Base-by-base conservation (phyloP, 2,329 filamentous ascomycete genomes). In the Colletotrichum abscissum region DNA sequence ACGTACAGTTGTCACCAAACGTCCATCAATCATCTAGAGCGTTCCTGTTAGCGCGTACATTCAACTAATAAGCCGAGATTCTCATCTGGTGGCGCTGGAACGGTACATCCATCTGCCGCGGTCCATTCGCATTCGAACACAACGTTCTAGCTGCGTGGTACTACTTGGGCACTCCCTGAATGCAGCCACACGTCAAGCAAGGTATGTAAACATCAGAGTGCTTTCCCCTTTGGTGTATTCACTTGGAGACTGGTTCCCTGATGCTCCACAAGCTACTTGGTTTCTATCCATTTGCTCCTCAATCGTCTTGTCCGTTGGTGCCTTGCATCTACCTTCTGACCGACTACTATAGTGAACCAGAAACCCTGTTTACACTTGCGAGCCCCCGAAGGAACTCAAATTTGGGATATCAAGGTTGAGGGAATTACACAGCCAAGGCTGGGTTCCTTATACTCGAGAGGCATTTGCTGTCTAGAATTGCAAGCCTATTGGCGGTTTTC, bases 71-170 rank as follows among this genome's bases (percentile, higher is more conserved):
- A 72, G 64, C 64, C 63, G 69, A 58, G 49, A 68, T 57, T 68
- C 59, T 30, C 64, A 63, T 70, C 58, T 46, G 28, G 70, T 70
- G 70, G 70, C 70, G 70, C 70, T 73, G 66, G 70, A 73, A 70
- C 55, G 66, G 58, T 49, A 73, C 62, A 65, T 59, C 70, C 70
- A 67, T 60, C 66, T 72, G 58, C 67, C 66, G 70, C 70, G 59
- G 70, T 54, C 70, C 70, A 73, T 70, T 70, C 70, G 70, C 38
- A 49, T 16, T 71, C 71, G 60, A 71, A 65, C 66, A 65, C 67
- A 71, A 64, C 38, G 19, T 59, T 54, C 33, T 52, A 67, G 55
- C 57, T 63, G 60, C 56, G 55, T 62, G 22, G 30, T 72, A n/a
- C 22, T 63, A 63, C 30, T 67, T 30, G n/a, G 62, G 52, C 63